phyloP scores from a whole-genome alignment of 2,329 filamentous ascomycete genomes.

The Rutstroemia sp. region DNA sequence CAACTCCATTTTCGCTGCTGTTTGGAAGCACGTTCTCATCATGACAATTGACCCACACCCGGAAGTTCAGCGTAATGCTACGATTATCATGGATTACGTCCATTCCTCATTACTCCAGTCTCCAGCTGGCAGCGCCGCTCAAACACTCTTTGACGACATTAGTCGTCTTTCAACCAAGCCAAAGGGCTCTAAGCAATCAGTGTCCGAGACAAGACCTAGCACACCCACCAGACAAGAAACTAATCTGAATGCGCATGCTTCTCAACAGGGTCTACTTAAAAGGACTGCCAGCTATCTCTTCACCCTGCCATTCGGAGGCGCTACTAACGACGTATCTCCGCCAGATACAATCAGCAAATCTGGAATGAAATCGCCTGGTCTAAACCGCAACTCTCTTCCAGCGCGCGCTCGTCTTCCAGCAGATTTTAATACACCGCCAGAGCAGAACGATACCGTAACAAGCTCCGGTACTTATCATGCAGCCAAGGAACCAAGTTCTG shows the following conservation, averaged over 20 bases:
- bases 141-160: conserved; percentile 69
- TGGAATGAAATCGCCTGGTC: conserved; percentile 22
- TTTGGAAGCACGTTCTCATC: conserved; percentile 90
- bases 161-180: conserved; percentile 42
- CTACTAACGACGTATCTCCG: conserved; percentile 24
- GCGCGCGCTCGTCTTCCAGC: conserved; percentile 39
- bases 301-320: conserved; percentile 42
- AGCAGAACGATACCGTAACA: conserved; percentile 63
- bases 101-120: conserved; percentile 73
- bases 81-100: conserved; percentile 78
- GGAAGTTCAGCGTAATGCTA: conserved; percentile 81
- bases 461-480: conserved; percentile 66
- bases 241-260: conserved; percentile 35
- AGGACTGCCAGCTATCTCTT: conserved; percentile 58
- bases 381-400: conserved; percentile 23
- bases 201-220: conserved; percentile 22
- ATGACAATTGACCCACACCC: conserved; percentile 91
- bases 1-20: conserved; percentile 85
- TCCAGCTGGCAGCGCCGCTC: conserved; percentile 61
- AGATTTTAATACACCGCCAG: conserved; percentile 58
- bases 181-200: conserved; percentile 31
- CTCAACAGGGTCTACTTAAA: conserved; percentile 52
- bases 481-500: conserved; percentile 72
- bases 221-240: conserved; percentile 27
- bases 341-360: conserved; percentile 16